These are phyloP conservation scores for Strigomonas culicis DNA, from an alignment of 208 protist genomes.

Conservation along the genomic window DNA sequence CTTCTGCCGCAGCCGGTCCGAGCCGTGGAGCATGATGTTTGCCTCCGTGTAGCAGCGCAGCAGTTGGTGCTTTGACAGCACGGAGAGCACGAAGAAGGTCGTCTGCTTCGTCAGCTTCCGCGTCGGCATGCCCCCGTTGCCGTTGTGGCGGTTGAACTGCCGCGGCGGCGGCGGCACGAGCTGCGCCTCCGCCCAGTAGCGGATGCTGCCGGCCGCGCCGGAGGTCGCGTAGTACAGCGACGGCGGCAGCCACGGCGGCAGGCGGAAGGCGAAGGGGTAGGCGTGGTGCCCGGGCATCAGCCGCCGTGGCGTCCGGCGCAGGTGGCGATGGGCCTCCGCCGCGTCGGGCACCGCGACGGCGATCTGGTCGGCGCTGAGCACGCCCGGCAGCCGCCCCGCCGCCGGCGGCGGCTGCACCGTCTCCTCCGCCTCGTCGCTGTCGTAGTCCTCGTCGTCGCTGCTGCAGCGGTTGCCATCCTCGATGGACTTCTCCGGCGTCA, in stretches of 20 bases:
- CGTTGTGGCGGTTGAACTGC: slow-evolving; percentile 6
- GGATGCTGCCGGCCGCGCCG: slow-evolving; percentile 32
- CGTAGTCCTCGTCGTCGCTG: slow-evolving; percentile 14
- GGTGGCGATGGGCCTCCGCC: not conserved
- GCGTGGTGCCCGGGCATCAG: slow-evolving; percentile 44
- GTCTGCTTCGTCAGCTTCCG: slow-evolving; percentile 18
- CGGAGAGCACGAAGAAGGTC: slow-evolving; percentile 48
- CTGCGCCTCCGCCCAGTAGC: slow-evolving; percentile 35
- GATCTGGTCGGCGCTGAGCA: too few relatives aligned
- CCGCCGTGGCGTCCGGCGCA: slow-evolving; percentile 7
- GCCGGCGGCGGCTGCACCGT: slow-evolving; percentile 12
- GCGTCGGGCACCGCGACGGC: not conserved
- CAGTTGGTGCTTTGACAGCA: slow-evolving; percentile 48
- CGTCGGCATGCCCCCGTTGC: slow-evolving; percentile 5
- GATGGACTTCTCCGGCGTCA: slow-evolving; percentile 30
- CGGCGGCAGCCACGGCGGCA: slow-evolving; percentile 59
- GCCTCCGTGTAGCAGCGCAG: slow-evolving; percentile 44
- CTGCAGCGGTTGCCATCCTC: slow-evolving; percentile 5
- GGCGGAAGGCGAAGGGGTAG: slow-evolving; percentile 54
- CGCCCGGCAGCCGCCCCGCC: not conserved
- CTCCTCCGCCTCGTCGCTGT: slow-evolving; percentile 16
- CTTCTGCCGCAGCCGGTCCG: slow-evolving; percentile 19
- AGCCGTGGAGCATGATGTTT: slow-evolving; percentile 2
- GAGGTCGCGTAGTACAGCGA: slow-evolving; percentile 52
- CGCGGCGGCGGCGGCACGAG: slow-evolving; percentile 15